Percentiles rank a stretch among this genome's conserved stretches.
Evolutionary conservation across 805 yeast species (phyloP).

Genomic region (Nakazawaea ernobii): DNA sequence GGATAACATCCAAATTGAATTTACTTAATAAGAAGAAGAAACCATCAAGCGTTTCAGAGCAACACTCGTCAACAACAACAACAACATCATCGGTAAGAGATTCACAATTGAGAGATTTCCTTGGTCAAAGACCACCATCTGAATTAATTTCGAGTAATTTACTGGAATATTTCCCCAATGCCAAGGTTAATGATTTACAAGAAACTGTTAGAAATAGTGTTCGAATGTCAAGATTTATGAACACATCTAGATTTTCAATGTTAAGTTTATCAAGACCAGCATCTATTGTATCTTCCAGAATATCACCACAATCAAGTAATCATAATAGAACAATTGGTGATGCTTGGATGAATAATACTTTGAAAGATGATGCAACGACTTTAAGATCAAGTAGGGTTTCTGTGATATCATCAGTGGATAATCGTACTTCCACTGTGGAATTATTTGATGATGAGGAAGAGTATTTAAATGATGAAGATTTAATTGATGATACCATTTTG

Average conservation of each 20-base stretch:
- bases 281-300: conserved; percentile 21
- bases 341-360: conserved; percentile 48
- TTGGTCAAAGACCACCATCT: conserved; percentile 91
- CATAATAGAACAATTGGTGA: conserved; percentile 56
- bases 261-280: conserved; percentile 16
- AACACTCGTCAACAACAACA: conserved; percentile 18
- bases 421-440: conserved; percentile 37
- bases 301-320: conserved; percentile 21
- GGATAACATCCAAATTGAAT: conserved; percentile 26
- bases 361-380: conserved; percentile 39
- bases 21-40: background rate
- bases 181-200: conserved; percentile 63
- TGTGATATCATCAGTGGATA: conserved; percentile 16
- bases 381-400: conserved; percentile 16
- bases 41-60: background rate
- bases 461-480: conserved; percentile 18
- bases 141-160: conserved; percentile 85
- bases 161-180: conserved; percentile 87
- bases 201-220: conserved; percentile 82
- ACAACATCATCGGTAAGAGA: conserved; percentile 2
- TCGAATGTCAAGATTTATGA: conserved; percentile 62
- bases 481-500: conserved; percentile 32
- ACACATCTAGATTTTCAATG: conserved; percentile 12
- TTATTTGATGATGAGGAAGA: conserved; percentile 35
- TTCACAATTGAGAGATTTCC: conserved; percentile 38